Base-by-base conservation (phyloP, 441 rosid species). In the Aleurites moluccanus region DNA sequence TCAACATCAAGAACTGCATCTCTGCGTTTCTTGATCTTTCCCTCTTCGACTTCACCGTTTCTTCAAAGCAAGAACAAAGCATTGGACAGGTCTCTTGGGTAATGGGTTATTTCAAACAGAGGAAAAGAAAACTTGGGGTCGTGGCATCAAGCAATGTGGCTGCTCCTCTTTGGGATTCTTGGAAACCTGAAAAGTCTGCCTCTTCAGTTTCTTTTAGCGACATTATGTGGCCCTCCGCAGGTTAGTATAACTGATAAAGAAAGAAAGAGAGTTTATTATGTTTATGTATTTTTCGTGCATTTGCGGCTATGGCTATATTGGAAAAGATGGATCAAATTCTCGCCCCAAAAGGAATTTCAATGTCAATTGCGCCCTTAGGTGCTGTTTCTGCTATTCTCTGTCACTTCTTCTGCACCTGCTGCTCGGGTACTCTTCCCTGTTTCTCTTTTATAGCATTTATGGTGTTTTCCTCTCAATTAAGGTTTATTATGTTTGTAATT, bases 181-280 rank as follows among this genome's bases (percentile, higher is more conserved):
- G 93, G 98, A 90, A 83, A 66, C 98, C 98, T 16, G 85, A 84
- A 49, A 83, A 82, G 78, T 60, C 74, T 18, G 81, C 88, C 69
- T 71, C 92, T 60, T 55, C 84, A 65, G 79, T 87, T 53, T 79
- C 87, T 30, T 71, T 91, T 70, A 93, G 97, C 75, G 98, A 93
- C 73, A 74, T 93, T 80, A 73, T 92, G 69, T 93, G 97, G 98
- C 98, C 97, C n/a, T 87, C 96, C 68, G 93, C 97, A 78, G 98
- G 97, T 59, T 2, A 25, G 0, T 62, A 25, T 5, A 11, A 45
- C 16, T 1, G 9, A 42, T n/a, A 6, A 55, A 2, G 6, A 10
- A 28, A 8, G 69, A 62, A 9, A 38, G 3, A 27, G n/a, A n/a
- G 30, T 28, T 1, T 10, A n/a, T 25, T 18, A 3, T 25, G 0